Conservation (phyloP, 2,329 filamentous ascomycete species). For the Colletotrichum sp. region DNA sequence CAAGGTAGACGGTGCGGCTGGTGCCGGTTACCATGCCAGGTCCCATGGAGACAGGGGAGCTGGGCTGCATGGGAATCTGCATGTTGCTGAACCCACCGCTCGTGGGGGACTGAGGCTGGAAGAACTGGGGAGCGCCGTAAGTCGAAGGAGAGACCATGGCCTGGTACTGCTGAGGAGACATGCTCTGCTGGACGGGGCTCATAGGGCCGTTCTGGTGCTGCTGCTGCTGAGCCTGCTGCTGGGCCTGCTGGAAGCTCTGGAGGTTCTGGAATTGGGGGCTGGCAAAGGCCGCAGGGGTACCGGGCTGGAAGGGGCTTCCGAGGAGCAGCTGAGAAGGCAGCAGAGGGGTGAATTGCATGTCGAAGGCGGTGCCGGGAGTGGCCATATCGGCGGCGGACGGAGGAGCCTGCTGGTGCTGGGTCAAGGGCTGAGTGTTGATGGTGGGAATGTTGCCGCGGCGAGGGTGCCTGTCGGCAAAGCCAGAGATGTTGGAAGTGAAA, state of each 20-base stretch:
- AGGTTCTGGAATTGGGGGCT: slow-evolving; percentile 92
- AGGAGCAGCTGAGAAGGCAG: slow-evolving; percentile 93
- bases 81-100: slow-evolving; percentile 67
- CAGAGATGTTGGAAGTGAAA: slow-evolving; percentile 84
- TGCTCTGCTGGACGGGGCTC: slow-evolving; percentile 77
- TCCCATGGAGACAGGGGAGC: slow-evolving; percentile 76
- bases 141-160: slow-evolving; percentile 85
- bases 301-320: slow-evolving; percentile 95
- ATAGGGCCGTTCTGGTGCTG: slow-evolving; percentile 64
- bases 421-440: slow-evolving; percentile 74
- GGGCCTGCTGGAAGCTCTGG: slow-evolving; percentile 71
- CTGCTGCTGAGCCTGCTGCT: slow-evolving; percentile 58
- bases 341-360: slow-evolving; percentile 98
- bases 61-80: slow-evolving; percentile 64
- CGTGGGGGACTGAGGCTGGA: slow-evolving; percentile 87
- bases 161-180: slow-evolving; percentile 86
- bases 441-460: slow-evolving; percentile 86
- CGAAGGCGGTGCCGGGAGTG: slow-evolving; percentile 86
- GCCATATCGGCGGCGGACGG: slow-evolving; percentile 75
- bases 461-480: slow-evolving; percentile 86
- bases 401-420: slow-evolving; percentile 36
- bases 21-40: slow-evolving; percentile 87
- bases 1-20: slow-evolving; percentile 95
- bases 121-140: slow-evolving; percentile 82
- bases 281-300: slow-evolving; percentile 86